Evolutionary conservation across 495 filamentous ascomycete genomes (phyloP), one percentile per base, ranked within the genome.

Genomic region (Penicillium dipodomyicola): DNA sequence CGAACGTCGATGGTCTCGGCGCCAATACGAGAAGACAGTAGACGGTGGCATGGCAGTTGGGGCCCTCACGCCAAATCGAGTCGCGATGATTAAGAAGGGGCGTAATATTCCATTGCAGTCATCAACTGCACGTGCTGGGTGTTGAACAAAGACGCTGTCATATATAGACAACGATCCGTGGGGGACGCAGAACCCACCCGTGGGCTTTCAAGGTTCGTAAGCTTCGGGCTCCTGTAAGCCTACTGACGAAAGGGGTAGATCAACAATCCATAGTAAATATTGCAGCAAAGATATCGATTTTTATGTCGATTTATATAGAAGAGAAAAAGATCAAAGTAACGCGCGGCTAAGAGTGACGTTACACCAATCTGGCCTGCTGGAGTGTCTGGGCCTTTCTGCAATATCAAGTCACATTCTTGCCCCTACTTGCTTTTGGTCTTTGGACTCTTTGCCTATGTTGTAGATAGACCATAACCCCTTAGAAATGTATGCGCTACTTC

Each of bases 11-110:
- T 75, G 73, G 42, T 77, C 75, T 60, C 75, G 73, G 48, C 76
- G 74, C 76, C 70, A 77, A 56, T 79, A 79, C n/a, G 76, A 77
- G 54, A 78, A 78, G 44, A 77, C 75, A 30, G 75, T 71, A 19
- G 75, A 78, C 4, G 75, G 69, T 2, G 73, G 67, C 75, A 78
- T 78, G 51, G 33, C 47, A 42, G 40, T 57, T 57, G 50, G 57
- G 23, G 27, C 50, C 64, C 61, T 25, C 52, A 44, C 49, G 49
- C 48, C 53, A 33, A 23, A 37, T 41, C 37, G 27, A 52, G 49
- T 32, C 45, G 49, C 15, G 20, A 32, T 49, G 48, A 41, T 54
- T 27, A 45, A 35, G 15, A 64, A 19, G 61, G 57, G 22, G 45
- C 49, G 45, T 51, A 45, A 33, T 52, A 48, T 48, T 60, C 64